Evolutionary conservation across 2,329 filamentous ascomycete genomes (phyloP).

Genomic region (Lasiodiplodia theobromae): DNA sequence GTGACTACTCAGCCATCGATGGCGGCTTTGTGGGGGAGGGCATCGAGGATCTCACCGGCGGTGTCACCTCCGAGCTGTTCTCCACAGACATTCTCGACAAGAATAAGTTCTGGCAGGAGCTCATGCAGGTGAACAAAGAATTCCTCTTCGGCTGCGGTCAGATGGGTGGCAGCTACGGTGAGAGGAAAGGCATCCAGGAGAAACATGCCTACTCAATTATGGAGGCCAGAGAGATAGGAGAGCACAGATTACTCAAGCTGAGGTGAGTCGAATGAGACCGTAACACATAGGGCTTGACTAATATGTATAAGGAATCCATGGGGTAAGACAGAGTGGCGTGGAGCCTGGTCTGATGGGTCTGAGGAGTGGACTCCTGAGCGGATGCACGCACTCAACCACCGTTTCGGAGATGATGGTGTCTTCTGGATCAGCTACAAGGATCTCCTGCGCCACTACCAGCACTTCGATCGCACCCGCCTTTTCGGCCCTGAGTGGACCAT

Average conservation of each 20-base stretch:
- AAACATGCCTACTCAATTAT: constrained; percentile 64
- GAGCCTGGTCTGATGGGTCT: constrained; percentile 81
- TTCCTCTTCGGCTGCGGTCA: constrained; percentile 79
- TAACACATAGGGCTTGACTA: constrained; percentile 33
- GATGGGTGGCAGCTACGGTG: constrained; percentile 67
- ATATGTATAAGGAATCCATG: constrained; percentile 70
- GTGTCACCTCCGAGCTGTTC: constrained; percentile 72
- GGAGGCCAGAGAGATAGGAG: constrained; percentile 63
- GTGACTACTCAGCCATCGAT: constrained; percentile 76
- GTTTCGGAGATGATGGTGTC: constrained; percentile 76
- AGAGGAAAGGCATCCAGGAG: constrained; percentile 52
- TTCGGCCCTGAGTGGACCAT: constrained; percentile 68
- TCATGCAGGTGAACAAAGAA: constrained; percentile 78
- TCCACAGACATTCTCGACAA: constrained; percentile 76
- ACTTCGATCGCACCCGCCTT: constrained; percentile 66
- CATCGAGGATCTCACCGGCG: constrained; percentile 68
- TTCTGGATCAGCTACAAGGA: constrained; percentile 65
- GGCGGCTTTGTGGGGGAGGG: constrained; percentile 71
- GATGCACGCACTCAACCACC: constrained; percentile 73
- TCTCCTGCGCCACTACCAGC: constrained; percentile 64
- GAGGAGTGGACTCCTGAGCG: constrained; percentile 84
- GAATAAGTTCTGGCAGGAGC: constrained; percentile 82
- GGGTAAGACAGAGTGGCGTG: constrained; percentile 82
- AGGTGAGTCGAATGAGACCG: constrained; percentile 48
- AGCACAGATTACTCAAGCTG: constrained; percentile 65